Percentiles rank a stretch among this genome's conserved stretches.
phyloP scores from a whole-genome alignment of 768 basidiomycete genomes.

The Lentinula edodes region DNA sequence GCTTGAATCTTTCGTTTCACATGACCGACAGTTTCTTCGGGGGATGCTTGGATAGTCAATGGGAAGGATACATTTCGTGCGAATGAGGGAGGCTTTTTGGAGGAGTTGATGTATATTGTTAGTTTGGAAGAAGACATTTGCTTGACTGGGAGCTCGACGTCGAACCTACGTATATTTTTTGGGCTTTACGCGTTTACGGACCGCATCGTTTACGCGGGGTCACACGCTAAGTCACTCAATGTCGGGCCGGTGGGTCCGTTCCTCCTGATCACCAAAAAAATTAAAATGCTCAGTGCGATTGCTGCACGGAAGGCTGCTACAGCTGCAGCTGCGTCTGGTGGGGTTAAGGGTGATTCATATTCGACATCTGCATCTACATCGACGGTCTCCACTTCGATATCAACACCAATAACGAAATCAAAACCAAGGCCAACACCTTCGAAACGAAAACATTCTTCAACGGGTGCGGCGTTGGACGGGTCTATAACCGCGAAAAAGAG shows the following conservation, averaged over 20 bases:
- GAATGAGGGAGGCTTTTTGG: conserved; percentile 24
- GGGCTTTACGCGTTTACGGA: no score
- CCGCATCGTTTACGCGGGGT: no score
- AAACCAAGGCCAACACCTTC: conserved; percentile 14
- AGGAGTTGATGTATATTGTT: conserved; percentile 12
- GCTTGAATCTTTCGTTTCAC: conserved; percentile 49
- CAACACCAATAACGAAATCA: conserved; percentile 2
- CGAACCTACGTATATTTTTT: no score
- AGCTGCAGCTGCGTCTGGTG: conserved; percentile 14
- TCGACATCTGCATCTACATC: conserved; percentile 11
- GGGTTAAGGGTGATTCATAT: conserved; percentile 3
- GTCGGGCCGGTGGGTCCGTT: neutral
- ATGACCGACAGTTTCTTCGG: conserved; percentile 44
- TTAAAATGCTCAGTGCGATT: conserved; percentile 62
- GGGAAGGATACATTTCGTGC: conserved; percentile 34
- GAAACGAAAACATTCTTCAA: conserved; percentile 40
- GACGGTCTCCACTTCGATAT: conserved; percentile 5
- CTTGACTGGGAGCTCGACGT: no score
- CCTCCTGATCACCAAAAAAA: no score
- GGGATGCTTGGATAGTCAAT: conserved; percentile 26
- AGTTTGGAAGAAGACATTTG: neutral
- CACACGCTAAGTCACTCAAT: no score
- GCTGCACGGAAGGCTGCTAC: conserved; percentile 57
- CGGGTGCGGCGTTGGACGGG: neutral
- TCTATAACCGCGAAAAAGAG: no score